Percentiles rank a stretch among this genome's conserved stretches.
phyloP scores from a whole-genome alignment of 305 asterid genomes.

The Coffea humblotiana region DNA sequence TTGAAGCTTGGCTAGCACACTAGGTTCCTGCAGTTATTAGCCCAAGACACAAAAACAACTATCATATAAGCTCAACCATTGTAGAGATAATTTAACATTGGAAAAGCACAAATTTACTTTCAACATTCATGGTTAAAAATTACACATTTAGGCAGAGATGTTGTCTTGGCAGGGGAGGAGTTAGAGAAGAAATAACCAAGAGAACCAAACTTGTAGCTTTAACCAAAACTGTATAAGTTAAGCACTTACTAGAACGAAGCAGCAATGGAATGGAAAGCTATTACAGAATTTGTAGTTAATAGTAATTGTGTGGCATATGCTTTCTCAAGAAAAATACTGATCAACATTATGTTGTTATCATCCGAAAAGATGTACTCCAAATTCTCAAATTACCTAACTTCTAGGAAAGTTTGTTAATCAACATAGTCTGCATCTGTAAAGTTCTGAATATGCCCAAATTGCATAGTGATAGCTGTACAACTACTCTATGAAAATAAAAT shows the following conservation, averaged over 20 bases:
- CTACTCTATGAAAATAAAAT: neutral
- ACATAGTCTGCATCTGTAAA: neutral
- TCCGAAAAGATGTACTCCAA: neutral
- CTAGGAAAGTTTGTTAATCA: neutral
- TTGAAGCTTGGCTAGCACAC: slow-evolving; percentile 89
- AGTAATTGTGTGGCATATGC: neutral
- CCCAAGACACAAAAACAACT: neutral
- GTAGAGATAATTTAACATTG: neutral
- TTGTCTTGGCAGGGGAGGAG: too few relatives aligned
- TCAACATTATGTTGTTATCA: neutral
- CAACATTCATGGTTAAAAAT: neutral
- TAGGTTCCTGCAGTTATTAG: slow-evolving; percentile 66
- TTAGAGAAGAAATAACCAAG: neutral
- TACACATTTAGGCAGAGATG: too few relatives aligned
- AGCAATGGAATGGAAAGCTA: neutral
- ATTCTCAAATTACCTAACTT: neutral
- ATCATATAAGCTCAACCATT: neutral
- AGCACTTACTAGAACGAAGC: neutral
- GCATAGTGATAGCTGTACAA: neutral
- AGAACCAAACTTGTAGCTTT: neutral
- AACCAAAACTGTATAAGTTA: neutral
- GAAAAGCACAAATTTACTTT: neutral
- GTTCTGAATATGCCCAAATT: neutral
- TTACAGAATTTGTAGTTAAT: neutral
- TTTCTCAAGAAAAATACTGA: neutral